Evolutionary conservation across 2,329 filamentous ascomycete species (phyloP), one percentile per base, ranked within the genome.

Genomic region (Phaeophleospora eucalypticola): DNA sequence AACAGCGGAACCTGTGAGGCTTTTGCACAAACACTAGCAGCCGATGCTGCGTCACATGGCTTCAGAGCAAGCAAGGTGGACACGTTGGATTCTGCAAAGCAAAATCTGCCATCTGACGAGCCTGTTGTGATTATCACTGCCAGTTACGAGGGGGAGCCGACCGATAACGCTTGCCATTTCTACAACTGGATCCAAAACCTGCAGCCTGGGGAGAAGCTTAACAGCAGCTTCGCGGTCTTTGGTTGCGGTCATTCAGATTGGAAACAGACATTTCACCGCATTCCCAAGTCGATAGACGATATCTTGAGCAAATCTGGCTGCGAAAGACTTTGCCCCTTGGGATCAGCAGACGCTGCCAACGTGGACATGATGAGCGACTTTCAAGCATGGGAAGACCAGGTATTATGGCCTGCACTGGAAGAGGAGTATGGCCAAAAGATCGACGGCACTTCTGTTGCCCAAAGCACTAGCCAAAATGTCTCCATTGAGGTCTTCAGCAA

Each of bases 1-100:
- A 87, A 88, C 60, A 82, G 80, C 2, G 86, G 86, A 0, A 89
- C 86, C 1, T 89, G 86, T 62, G 83, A 89, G 64, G 74, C 81
- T 1, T 73, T 89, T 37, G 81, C 85, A 1, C 77, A 83, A 52
- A 72, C 78, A 20, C 63, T 89, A 9, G 82, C 81, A 0, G 71
- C 74, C 7, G 77, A 81, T 58, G 83, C 83, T 0, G 58, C 70
- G 2, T 63, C 65, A 2, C 79, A 81, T 56, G 85, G 85, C 0
- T 87, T 82, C 64, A 66, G 63, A 3, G 78, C 79, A 4, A 71
- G 70, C 14, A 57, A 55, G 2, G 67, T 84, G 1, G 73, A 77
- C 17, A 72, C 75, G 1, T 65, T 89, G 33, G 83, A 89, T 58
- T 71, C 75, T 0, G 83, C 81, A 0, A 79, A 77, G 15, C 75